These are phyloP conservation scores for Neofusicoccum laricinum DNA, from an alignment of 2,329 filamentous ascomycete species.

Conservation along the genomic window DNA sequence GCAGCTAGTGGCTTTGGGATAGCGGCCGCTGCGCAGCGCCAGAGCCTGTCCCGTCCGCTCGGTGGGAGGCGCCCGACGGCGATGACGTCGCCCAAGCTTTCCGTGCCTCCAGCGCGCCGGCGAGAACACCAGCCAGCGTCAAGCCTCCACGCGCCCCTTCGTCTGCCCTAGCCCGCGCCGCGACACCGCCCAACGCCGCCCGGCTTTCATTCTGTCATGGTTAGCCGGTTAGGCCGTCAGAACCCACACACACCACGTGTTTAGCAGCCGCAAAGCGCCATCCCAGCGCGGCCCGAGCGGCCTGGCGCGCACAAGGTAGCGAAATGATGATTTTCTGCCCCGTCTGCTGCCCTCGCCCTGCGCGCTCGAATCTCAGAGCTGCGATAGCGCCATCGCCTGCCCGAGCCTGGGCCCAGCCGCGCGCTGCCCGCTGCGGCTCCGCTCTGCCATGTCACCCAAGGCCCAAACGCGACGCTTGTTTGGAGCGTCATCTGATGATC, in stretches of 20 bases:
- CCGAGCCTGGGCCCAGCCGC: not conserved
- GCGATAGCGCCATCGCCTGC: constrained; percentile 5
- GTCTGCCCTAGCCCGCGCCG: not conserved
- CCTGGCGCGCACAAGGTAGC: constrained; percentile 4
- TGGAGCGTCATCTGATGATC: constrained; percentile 13
- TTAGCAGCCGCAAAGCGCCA: constrained; percentile 4
- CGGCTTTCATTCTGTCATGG: not conserved
- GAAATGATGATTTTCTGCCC: constrained; percentile 11
- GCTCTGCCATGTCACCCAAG: constrained; percentile 6
- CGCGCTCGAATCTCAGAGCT: not conserved
- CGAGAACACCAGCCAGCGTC: not conserved
- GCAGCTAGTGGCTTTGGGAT: not conserved
- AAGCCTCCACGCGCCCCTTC: not conserved
- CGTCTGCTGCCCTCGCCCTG: not conserved
- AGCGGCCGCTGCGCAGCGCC: constrained; percentile 4
- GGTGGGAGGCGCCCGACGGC: not conserved
- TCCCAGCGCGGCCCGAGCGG: constrained; percentile 7
- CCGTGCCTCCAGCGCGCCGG: not conserved
- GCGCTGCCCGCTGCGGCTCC: constrained; percentile 5
- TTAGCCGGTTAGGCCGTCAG: too few species aligned
- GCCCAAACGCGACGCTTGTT: constrained; percentile 9
- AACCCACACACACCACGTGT: constrained; percentile 2
- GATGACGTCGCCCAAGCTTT: constrained; percentile 11
- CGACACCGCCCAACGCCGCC: not conserved
- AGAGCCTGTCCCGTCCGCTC: not conserved